phyloP scores from a whole-genome alignment of 805 yeast species.

The Naumovozyma dairenensis region DNA sequence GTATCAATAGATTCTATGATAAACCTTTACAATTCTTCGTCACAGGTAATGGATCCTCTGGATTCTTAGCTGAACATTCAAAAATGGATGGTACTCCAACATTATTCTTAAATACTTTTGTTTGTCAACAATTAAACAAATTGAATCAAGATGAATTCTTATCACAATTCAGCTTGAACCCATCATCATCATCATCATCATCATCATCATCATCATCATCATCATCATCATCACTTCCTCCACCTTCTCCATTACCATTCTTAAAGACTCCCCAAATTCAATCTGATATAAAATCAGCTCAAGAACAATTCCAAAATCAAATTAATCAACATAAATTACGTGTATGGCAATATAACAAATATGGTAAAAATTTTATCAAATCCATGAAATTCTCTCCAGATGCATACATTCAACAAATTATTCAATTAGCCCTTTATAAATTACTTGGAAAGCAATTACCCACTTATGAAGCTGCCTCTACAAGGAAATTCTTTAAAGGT shows the following conservation, averaged over 20 bases:
- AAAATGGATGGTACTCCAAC: constrained; percentile 98
- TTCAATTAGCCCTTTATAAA: constrained; percentile 86
- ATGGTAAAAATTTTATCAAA: constrained; percentile 82
- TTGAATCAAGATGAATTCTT: constrained; percentile 31
- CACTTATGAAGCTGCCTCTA: constrained; percentile 93
- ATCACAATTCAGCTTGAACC: not conserved
- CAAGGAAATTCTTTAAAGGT: constrained; percentile 79
- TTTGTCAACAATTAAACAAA: constrained; percentile 47
- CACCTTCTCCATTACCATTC: constrained; percentile 34
- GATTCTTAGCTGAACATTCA: constrained; percentile 93
- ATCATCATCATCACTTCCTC: not conserved
- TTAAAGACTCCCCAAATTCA: constrained; percentile 46
- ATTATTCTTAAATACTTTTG: constrained; percentile 69
- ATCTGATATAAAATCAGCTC: constrained; percentile 46
- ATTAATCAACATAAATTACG: constrained; percentile 58
- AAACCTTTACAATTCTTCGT: constrained; percentile 83
- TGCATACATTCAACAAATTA: constrained; percentile 81
- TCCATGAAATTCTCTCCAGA: constrained; percentile 83
- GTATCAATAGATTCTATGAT: constrained; percentile 82
- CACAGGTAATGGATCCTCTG: constrained; percentile 75
- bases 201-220: not conserved
- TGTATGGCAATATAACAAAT: constrained; percentile 71
- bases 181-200: not conserved
- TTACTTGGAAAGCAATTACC: constrained; percentile 73
- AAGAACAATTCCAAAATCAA: constrained; percentile 43